Conservation (phyloP, 2,329 filamentous ascomycete genomes). For the Hymenoscyphus scutula region DNA sequence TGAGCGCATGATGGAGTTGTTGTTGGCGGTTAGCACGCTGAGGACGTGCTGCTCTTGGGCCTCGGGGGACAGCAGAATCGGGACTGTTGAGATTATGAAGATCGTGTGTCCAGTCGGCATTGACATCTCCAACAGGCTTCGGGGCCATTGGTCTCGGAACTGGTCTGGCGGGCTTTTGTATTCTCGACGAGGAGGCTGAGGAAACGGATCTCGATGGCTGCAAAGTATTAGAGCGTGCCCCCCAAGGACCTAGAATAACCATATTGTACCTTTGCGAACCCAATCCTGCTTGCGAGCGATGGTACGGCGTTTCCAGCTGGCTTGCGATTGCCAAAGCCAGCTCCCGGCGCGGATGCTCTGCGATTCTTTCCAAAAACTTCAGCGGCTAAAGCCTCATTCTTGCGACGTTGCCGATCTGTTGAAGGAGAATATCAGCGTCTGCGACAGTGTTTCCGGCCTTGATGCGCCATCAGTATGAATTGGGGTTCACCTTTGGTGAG, state of each 20-base stretch:
- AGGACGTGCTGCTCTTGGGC: constrained; percentile 27
- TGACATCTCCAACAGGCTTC: constrained; percentile 52
- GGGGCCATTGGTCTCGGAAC: constrained; percentile 13
- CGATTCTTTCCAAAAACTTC: constrained; percentile 64
- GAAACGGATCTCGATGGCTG: constrained; percentile 4
- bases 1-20: constrained; percentile 28
- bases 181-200: neutral
- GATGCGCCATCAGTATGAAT: neutral
- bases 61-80: constrained; percentile 39
- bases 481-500: constrained; percentile 32
- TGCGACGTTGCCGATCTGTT: constrained; percentile 61
- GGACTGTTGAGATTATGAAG: constrained; percentile 53
- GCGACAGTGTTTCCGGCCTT: neutral
- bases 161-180: constrained; percentile 16
- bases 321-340: constrained; percentile 44
- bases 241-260: neutral
- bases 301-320: constrained; percentile 40
- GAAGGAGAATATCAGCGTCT: constrained; percentile 16
- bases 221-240: neutral
- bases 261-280: constrained; percentile 65
- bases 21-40: constrained; percentile 30
- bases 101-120: constrained; percentile 71
- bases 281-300: constrained; percentile 69
- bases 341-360: constrained; percentile 56
- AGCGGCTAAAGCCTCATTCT: constrained; percentile 68